Evolutionary conservation across 805 yeast genomes (phyloP).

Genomic region (Cyberlindnera nakhonratchasimensis): DNA sequence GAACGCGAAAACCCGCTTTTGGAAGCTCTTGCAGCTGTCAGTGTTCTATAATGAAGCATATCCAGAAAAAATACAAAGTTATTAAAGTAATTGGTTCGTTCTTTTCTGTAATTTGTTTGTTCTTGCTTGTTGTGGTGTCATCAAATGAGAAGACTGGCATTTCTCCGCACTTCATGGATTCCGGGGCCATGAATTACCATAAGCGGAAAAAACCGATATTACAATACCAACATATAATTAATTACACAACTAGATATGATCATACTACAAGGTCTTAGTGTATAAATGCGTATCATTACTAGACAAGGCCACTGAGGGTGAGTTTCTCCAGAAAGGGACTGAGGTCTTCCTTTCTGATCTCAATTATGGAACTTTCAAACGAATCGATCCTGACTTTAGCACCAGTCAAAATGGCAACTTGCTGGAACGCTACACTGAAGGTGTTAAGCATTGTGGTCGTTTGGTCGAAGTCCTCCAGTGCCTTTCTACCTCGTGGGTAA

Average conservation of each 20-base stretch:
- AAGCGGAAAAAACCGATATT: too few relatives aligned
- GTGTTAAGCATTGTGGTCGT: constrained; percentile 61
- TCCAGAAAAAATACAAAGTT: neutral
- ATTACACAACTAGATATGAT: too few relatives aligned
- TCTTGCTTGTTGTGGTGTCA: neutral
- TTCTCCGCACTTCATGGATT: constrained; percentile 2
- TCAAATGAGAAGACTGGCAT: constrained; percentile 6
- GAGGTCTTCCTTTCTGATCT: constrained; percentile 82
- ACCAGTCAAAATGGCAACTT: constrained; percentile 76
- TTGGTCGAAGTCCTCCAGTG: constrained; percentile 30
- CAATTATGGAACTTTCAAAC: constrained; percentile 91
- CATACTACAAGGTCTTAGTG: neutral
- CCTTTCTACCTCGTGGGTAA: constrained; percentile 50
- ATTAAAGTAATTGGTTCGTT: neutral
- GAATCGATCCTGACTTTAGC: constrained; percentile 91
- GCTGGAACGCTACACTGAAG: constrained; percentile 89
- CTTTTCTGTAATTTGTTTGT: neutral
- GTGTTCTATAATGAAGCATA: constrained; percentile 3
- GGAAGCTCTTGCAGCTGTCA: neutral
- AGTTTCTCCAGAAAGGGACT: constrained; percentile 82
- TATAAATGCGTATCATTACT: neutral
- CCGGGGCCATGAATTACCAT: constrained; percentile 1
- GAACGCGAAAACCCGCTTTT: neutral
- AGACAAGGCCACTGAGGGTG: constrained; percentile 67
- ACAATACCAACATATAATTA: too few relatives aligned